Base-by-base conservation (phyloP, 2,329 filamentous ascomycete genomes). In the Canariomyces notabilis region DNA sequence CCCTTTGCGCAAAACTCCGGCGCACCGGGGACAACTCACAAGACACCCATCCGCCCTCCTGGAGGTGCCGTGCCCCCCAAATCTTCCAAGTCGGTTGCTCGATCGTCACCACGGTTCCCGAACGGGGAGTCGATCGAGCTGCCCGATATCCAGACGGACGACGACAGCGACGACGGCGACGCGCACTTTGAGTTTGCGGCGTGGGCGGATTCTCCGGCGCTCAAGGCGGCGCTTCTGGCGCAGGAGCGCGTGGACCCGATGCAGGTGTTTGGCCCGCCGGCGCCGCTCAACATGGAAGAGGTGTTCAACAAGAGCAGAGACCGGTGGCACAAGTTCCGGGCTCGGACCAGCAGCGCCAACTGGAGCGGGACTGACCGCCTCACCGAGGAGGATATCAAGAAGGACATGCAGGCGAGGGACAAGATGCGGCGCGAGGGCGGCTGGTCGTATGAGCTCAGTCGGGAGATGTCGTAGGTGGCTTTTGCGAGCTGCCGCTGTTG, bases 71-170 rank as follows among this genome's bases (percentile, higher is more conserved):
- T 66, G 37, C 62, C n/a, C n/a, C n/a, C 68, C 48, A 83, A 83
- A 59, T 79, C 81, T 1, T 73, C 73, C 48, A 87, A 85, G 58
- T 74, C 76, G n/a, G 72, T 67, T 2, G 67, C 77, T 15, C 77
- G 80, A 54, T 84, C 86, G 22, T 95, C 89, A 1, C 89, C 89
- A 1, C 81, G 87, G 42, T 95, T 94, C 68, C 86, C 85, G 51
- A 91, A 89, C 57, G 89, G 90, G 50, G 93, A 98, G 49, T 80
- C 79, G 42, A 96, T 98, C 59, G 85, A 93, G 56, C 79, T 98
- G 3, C 91, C 93, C 0, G 93, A 98, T 57, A 97, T 98, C 57
- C 82, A 89, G 53, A 97, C 93, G 1, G 94, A 98, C 62, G 89
- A 89, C 49, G 86, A 91, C 39, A 86, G 91, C 5, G 79, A 85